Evolutionary conservation across 73 alveolate species (phyloP).

Genomic region (Uronychia binucleata): DNA sequence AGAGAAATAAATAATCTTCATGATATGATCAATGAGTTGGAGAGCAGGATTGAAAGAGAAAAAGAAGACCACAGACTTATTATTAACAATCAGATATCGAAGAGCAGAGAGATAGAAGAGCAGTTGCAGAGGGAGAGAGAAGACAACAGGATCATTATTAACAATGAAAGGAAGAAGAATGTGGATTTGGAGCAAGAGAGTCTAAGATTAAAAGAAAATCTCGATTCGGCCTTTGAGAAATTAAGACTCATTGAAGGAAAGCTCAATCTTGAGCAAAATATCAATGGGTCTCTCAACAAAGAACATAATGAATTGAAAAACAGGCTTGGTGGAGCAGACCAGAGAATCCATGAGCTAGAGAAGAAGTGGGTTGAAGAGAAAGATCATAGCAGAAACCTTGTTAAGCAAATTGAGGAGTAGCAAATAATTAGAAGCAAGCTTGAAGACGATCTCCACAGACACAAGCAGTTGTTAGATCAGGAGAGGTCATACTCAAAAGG

Average conservation of each 20-base stretch:
- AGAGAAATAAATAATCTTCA: background rate
- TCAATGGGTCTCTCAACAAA: background rate
- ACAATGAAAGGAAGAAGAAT: no score
- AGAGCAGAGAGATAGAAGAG: background rate
- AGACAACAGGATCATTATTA: background rate
- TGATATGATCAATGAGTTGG: background rate
- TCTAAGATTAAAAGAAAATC: background rate
- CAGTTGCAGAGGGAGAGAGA: background rate
- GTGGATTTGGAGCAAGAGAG: background rate
- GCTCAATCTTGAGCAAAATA: background rate
- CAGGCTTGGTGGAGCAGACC: background rate
- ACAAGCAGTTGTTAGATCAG: background rate
- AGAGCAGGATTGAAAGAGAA: background rate
- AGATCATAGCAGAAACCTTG: background rate
- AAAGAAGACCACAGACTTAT: background rate
- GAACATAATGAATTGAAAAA: background rate
- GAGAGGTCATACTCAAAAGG: background rate
- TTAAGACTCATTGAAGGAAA: background rate
- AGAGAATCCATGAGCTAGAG: background rate
- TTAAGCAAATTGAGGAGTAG: background rate
- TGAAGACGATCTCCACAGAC: background rate
- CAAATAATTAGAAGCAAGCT: background rate
- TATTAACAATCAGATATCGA: background rate
- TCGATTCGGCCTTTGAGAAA: background rate
- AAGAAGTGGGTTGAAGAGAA: background rate